Evolutionary conservation across 495 filamentous ascomycete genomes (phyloP).

Genomic region (Penicillium simplicissimum): DNA sequence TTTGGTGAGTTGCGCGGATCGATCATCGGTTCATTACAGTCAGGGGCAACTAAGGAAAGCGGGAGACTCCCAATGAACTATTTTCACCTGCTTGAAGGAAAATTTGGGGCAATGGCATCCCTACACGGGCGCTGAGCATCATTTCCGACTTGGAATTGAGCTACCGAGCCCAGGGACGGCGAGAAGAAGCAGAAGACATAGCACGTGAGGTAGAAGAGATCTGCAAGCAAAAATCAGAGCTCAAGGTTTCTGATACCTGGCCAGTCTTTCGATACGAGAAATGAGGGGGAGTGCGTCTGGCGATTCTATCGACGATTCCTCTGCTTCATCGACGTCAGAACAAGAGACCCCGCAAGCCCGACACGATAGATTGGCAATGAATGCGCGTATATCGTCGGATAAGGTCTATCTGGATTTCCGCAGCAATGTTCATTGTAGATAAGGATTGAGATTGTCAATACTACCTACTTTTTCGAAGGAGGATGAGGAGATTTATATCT

Average conservation of each 20-base stretch:
- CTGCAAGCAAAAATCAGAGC: background rate
- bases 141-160: background rate
- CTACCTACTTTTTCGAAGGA: background rate
- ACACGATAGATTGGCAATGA: too few species aligned
- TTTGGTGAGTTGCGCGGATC: too few species aligned
- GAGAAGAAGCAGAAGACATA: background rate
- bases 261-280: too few species aligned
- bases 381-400: too few species aligned
- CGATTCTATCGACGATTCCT: background rate
- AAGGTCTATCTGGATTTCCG: background rate
- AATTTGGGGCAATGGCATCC: background rate
- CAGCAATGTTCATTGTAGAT: background rate
- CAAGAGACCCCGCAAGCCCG: too few species aligned
- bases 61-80: background rate
- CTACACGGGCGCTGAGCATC: background rate
- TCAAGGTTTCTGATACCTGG: too few species aligned
- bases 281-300: too few species aligned
- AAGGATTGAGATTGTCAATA: background rate
- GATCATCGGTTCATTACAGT: background rate
- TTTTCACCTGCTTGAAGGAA: background rate
- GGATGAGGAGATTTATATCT: background rate
- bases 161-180: background rate
- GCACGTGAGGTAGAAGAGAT: background rate
- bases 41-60: slow-evolving; percentile 3
- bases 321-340: background rate